Conservation (phyloP, 164 flowering plant species). For the Vitis vinifera region DNA sequence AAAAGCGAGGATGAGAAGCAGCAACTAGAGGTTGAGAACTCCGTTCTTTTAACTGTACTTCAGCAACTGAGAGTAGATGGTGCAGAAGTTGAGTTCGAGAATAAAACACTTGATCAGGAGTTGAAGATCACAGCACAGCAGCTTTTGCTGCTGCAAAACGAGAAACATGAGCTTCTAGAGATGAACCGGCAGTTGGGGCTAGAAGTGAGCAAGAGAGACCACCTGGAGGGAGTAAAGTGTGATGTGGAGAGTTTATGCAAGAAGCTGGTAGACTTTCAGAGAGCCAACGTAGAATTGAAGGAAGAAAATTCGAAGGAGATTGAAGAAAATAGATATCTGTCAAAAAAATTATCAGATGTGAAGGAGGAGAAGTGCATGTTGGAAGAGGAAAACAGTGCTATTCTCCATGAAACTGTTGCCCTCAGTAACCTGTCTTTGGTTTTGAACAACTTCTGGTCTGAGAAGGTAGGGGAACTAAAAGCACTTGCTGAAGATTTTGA, state of each 20-base stretch:
- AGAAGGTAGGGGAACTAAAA: conserved; percentile 47
- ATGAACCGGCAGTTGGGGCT: conserved; percentile 38
- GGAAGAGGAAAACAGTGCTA: conserved; percentile 52
- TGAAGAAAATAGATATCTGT: conserved; percentile 44
- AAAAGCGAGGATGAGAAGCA: conserved; percentile 57
- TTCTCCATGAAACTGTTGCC: conserved; percentile 43
- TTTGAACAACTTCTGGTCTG: conserved; percentile 45
- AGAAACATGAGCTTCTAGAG: conserved; percentile 50
- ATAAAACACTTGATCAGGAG: conserved; percentile 31
- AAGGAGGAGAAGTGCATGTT: conserved; percentile 43
- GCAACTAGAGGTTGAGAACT: conserved; percentile 61
- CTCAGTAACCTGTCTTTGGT: conserved; percentile 46
- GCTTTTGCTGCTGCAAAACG: conserved; percentile 38
- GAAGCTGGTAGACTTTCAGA: conserved; percentile 36
- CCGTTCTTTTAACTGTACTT: conserved; percentile 58
- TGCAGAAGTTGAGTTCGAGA: conserved; percentile 40
- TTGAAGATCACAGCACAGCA: conserved; percentile 28
- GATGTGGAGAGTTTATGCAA: conserved; percentile 32
- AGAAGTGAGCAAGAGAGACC: conserved; percentile 31
- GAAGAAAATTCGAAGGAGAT: conserved; percentile 37
- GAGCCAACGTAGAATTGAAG: conserved; percentile 25
- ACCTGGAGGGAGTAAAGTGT: conserved; percentile 23
- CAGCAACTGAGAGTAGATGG: conserved; percentile 46
- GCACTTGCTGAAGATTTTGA: conserved; percentile 38
- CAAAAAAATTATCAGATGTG: conserved; percentile 35